Evolutionary conservation across 805 yeast genomes (phyloP), one percentile per base, ranked within the genome.

Genomic region (Schwanniomyces yamadae): DNA sequence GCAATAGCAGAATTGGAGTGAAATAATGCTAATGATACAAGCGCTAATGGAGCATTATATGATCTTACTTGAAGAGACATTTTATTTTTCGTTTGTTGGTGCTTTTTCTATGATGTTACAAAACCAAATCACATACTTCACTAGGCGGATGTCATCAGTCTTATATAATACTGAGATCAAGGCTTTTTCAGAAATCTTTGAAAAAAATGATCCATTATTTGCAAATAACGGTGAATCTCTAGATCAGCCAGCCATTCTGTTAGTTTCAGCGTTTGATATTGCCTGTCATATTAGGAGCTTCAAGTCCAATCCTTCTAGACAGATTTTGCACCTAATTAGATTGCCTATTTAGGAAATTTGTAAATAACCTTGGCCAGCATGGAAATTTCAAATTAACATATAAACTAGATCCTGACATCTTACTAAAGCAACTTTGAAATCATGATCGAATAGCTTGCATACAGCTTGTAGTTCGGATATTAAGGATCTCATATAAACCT

Each of bases 41-140:
- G 28, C 18, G 23, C 12, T 10, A 36, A 19, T 26, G 46, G 34
- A 20, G 22, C 13, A 27, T 17, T 18, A 34, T 25, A 17, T 21
- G 34, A 27, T 8, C 34, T 15, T 13, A 27, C 7, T 40, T 40
- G 49, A 28, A 45, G 42, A 9, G 53, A 46, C 53, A 49, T 47
- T n/a, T 13, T 35, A n/a, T 16, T 15, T 16, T n/a, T n/a, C n/a
- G n/a, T n/a, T n/a, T n/a, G n/a, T n/a, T n/a, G n/a, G n/a, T n/a
- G n/a, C n/a, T n/a, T n/a, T n/a, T n/a, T n/a, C n/a, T n/a, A n/a
- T n/a, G n/a, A n/a, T n/a, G n/a, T n/a, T n/a, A n/a, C n/a, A n/a
- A n/a, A n/a, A n/a, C n/a, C n/a, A n/a, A n/a, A n/a, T n/a, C n/a
- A n/a, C n/a, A n/a, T n/a, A n/a, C n/a, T n/a, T n/a, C n/a, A n/a